A percentile compares a stretch with the other conserved stretches of the same genome.
These are phyloP conservation scores for Henckelia pumila DNA, from an alignment of 257 asterid genomes.

Conservation along the genomic window DNA sequence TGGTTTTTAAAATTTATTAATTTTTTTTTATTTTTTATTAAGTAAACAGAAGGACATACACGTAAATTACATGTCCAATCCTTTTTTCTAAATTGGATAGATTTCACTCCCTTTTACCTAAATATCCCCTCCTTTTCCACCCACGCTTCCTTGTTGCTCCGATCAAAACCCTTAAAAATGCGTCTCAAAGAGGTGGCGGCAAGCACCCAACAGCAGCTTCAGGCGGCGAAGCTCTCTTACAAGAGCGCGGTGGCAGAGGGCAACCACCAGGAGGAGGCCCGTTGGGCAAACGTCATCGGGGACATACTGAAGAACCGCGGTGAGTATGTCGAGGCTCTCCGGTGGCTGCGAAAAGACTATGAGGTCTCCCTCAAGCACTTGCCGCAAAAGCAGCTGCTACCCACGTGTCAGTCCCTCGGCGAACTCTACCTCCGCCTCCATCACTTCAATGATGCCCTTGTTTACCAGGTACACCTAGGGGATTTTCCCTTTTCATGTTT, in stretches of 20 bases:
- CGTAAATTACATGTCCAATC: too few relatives aligned
- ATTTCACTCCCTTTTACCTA: too few relatives aligned
- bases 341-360: constrained; percentile 83
- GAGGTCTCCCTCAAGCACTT: constrained; percentile 56
- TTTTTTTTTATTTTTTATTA: too few relatives aligned
- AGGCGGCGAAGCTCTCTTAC: constrained; percentile 56
- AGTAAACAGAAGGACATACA: too few relatives aligned
- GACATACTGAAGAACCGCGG: constrained; percentile 79
- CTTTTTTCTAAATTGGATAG: too few relatives aligned
- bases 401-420: constrained; percentile 95
- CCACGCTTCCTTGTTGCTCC: not conserved
- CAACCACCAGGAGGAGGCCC: constrained; percentile 83
- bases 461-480: constrained; percentile 50
- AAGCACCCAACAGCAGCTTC: constrained; percentile 51
- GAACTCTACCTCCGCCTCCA: constrained; percentile 79
- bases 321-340: constrained; percentile 79
- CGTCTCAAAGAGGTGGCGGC: constrained; percentile 55
- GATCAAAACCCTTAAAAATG: constrained; percentile 29
- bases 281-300: constrained; percentile 89
- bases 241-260: constrained; percentile 57
- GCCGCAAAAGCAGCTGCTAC: constrained; percentile 66
- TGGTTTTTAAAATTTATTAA: too few relatives aligned
- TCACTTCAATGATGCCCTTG: constrained; percentile 53
- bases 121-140: too few relatives aligned
- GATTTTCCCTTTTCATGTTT: not conserved